Conservation (phyloP, 2,329 filamentous ascomycete species). For the Rutstroemia sp. region DNA sequence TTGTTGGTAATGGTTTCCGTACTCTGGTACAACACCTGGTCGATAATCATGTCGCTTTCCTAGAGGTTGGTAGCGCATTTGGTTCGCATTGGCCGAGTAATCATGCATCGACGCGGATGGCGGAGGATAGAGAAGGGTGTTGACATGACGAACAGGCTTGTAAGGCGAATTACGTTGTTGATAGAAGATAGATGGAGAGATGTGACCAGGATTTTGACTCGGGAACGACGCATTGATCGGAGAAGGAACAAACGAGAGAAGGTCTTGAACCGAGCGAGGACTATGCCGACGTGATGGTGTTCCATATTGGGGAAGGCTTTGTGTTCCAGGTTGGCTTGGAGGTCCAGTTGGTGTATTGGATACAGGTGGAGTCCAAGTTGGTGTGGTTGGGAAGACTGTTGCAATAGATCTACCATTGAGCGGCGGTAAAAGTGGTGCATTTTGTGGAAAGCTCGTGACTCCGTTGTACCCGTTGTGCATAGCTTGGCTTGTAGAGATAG, state of each 20-base stretch:
- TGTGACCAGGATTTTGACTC: conserved; percentile 43
- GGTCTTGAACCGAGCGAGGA: conserved; percentile 27
- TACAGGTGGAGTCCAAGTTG: conserved; percentile 38
- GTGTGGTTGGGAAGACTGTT: conserved; percentile 58
- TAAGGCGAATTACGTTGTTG: conserved; percentile 88
- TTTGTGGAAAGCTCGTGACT: conserved; percentile 18
- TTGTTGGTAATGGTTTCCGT: conserved; percentile 19
- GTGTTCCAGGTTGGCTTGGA: conserved; percentile 1
- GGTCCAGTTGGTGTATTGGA: conserved; percentile 28
- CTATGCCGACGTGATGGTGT: conserved; percentile 30
- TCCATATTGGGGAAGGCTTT: conserved; percentile 11
- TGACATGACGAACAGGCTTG: conserved; percentile 80
- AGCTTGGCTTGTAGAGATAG: conserved; percentile 32
- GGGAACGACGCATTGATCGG: conserved; percentile 29
- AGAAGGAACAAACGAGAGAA: conserved; percentile 31
- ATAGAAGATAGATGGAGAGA: conserved; percentile 78
- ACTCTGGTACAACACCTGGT: conserved; percentile 64
- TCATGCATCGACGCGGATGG: conserved; percentile 72
- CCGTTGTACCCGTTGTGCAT: conserved; percentile 19
- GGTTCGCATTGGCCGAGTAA: conserved; percentile 55
- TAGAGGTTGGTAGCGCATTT: conserved; percentile 77
- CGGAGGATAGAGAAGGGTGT: conserved; percentile 84
- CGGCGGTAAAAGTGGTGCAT: conserved; percentile 25
- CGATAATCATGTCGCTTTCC: conserved; percentile 62
- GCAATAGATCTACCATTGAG: conserved; percentile 57